Conservation (phyloP, 2,329 filamentous ascomycete genomes). For the Colletotrichum gigasporum region DNA sequence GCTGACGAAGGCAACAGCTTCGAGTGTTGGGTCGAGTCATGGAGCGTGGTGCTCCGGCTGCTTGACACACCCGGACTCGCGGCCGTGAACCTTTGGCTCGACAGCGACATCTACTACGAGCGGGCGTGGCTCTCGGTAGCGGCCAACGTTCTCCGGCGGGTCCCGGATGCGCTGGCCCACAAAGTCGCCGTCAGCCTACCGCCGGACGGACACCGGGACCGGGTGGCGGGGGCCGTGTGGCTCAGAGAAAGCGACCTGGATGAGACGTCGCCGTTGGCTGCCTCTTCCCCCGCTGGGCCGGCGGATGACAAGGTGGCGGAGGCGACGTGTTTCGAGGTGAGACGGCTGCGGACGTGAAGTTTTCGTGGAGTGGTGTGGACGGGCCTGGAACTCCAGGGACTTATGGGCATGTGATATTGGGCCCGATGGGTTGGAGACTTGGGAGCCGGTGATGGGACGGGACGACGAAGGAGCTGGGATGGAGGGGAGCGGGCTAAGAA, state of each 20-base stretch:
- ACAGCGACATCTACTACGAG: constrained; percentile 25
- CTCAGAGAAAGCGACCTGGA: not conserved
- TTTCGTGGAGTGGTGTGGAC: not conserved
- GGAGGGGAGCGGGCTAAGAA: not conserved
- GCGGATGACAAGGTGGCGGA: not conserved
- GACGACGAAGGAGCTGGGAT: not conserved
- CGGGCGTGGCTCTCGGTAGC: constrained; percentile 22
- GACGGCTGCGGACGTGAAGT: constrained; percentile 4
- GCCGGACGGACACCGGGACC: constrained; percentile 21
- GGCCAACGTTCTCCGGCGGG: constrained; percentile 18
- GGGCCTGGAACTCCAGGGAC: not conserved
- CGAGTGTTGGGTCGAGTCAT: constrained; percentile 14
- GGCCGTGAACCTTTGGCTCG: constrained; percentile 16
- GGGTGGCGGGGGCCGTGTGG: constrained; percentile 1
- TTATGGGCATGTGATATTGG: constrained; percentile 1
- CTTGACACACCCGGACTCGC: constrained; percentile 6
- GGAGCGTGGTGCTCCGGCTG: constrained; percentile 1
- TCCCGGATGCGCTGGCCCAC: constrained; percentile 22
- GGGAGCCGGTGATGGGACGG: not conserved
- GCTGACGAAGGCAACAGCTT: constrained; percentile 8
- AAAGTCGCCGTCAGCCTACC: constrained; percentile 25
- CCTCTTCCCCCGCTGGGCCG: not conserved
- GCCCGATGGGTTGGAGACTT: constrained; percentile 1
- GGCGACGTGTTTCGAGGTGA: constrained; percentile 11
- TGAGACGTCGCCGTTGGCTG: not conserved